phyloP scores from a whole-genome alignment of 345 rosid genomes.

The Adansonia digitata region DNA sequence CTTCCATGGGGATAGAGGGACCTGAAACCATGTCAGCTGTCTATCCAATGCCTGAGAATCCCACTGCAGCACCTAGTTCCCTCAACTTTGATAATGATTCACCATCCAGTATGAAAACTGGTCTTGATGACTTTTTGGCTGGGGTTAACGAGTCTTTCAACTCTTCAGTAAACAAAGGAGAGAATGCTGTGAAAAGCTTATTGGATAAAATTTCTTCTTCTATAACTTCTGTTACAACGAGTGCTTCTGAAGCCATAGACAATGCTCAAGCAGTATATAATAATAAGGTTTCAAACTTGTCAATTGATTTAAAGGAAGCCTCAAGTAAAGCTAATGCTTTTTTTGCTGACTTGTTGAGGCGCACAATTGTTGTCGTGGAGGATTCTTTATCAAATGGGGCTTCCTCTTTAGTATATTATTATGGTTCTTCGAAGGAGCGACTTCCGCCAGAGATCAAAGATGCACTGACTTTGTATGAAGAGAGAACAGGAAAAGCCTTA shows the following conservation, averaged over 20 bases:
- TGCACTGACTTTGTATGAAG: slow-evolving; percentile 59
- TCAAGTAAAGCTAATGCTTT: slow-evolving; percentile 43
- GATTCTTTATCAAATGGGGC: slow-evolving; percentile 55
- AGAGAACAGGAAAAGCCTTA: slow-evolving; percentile 39
- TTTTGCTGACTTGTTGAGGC: slow-evolving; percentile 62
- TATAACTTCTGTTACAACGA: slow-evolving; percentile 43
- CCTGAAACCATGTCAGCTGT: slow-evolving; percentile 32
- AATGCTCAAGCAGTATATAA: slow-evolving; percentile 44
- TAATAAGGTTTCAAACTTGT: slow-evolving; percentile 40
- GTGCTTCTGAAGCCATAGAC: slow-evolving; percentile 60
- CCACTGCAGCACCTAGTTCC: slow-evolving; percentile 35
- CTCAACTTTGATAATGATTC: slow-evolving; percentile 32
- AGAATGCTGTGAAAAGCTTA: slow-evolving; percentile 44
- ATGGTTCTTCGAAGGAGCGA: slow-evolving; percentile 58
- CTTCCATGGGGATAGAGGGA: slow-evolving; percentile 27
- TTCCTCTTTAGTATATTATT: slow-evolving; percentile 58
- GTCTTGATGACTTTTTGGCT: slow-evolving; percentile 44
- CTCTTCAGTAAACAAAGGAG: slow-evolving; percentile 52
- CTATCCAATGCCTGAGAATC: slow-evolving; percentile 31
- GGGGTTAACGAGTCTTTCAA: slow-evolving; percentile 43
- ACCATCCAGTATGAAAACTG: slow-evolving; percentile 31
- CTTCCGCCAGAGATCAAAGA: slow-evolving; percentile 70
- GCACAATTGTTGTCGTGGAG: slow-evolving; percentile 54
- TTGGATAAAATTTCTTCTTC: slow-evolving; percentile 56
- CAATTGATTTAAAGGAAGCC: slow-evolving; percentile 53